Base-by-base conservation (phyloP, 1,284 basidiomycete genomes). In the Cystobasidiaceae sp. region DNA sequence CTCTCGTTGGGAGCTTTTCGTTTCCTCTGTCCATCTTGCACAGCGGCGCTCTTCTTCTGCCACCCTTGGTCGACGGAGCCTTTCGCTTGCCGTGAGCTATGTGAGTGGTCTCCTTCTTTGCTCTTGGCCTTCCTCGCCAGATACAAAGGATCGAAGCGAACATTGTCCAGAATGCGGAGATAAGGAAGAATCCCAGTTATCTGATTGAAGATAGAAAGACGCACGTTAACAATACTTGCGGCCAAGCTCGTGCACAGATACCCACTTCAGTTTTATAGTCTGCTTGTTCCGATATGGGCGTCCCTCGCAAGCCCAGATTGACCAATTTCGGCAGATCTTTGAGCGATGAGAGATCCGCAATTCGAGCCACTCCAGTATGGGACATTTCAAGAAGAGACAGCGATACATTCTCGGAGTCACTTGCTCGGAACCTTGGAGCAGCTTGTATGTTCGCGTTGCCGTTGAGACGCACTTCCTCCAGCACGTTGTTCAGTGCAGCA, bases 401-500 rank as follows among this genome's bases (percentile, higher is more conserved):
- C 7, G n/a, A 21, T n/a, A n/a, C n/a, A n/a, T n/a, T 39, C 11
- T 9, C 37, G n/a, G n/a, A n/a, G 23, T n/a, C 32, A 21, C 39
- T 23, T 8, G 54, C 27, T 28, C 30, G 9, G n/a, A 39, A n/a
- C 37, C 11, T 11, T 39, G 37, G 37, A 11, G 37, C 11, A 39
- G 37, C n/a, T n/a, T 39, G 11, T 52, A 37, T 37, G 5, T 39
- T 52, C 7, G 17, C 32, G 27, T 64, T 64, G 19, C 61, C 61
- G 45, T 64, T 64, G 21, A 64, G 34, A 44, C 61, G 61, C 34
- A 55, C 17, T 41, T 64, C 61, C 44, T 64, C 61, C 15, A 64
- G 44, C 11, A 43, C 48, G 3, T 39, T n/a, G 13, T 27, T n/a
- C 5, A 48, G 43, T 11, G 27, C 19, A n/a, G 41, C 23, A n/a